A percentile compares a stretch with the other conserved stretches of the same genome.
Conservation (phyloP, 2,329 filamentous ascomycete species). For the Magnaporthiopsis rhizophila region DNA sequence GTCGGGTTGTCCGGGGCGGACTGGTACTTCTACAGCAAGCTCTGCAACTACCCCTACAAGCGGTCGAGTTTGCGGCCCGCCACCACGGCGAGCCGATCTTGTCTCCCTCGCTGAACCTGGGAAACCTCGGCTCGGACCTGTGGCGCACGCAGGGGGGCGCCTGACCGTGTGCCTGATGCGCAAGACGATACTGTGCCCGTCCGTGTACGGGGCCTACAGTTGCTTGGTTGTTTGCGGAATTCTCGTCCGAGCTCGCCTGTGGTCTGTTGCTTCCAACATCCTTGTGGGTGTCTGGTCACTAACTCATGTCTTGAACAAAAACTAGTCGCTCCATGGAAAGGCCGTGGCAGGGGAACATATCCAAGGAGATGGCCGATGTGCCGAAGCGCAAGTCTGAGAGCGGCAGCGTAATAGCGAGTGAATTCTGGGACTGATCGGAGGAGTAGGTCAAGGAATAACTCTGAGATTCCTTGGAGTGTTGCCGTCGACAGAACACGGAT, state of each 20-base stretch:
- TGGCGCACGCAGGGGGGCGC: slow-evolving; percentile 20
- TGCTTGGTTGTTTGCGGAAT: slow-evolving; percentile 37
- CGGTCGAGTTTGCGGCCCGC: slow-evolving; percentile 14
- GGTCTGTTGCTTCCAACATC: neutral
- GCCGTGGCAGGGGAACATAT: neutral
- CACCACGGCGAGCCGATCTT: slow-evolving; percentile 9
- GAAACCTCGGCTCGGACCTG: slow-evolving; percentile 30
- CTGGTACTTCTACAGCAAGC: slow-evolving; percentile 12
- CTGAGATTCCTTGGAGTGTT: neutral
- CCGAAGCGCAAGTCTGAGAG: slow-evolving; percentile 9
- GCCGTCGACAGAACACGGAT: no score
- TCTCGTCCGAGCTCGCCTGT: slow-evolving; percentile 32
- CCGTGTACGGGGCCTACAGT: slow-evolving; percentile 36
- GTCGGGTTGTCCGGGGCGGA: neutral
- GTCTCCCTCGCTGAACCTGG: slow-evolving; percentile 26
- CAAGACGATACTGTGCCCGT: slow-evolving; percentile 21
- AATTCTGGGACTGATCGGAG: slow-evolving; percentile 11
- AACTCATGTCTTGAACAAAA: no score
- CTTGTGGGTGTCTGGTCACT: neutral
- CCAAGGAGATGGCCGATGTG: slow-evolving; percentile 3
- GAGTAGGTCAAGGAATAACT: slow-evolving; percentile 8
- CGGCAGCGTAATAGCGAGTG: slow-evolving; percentile 6
- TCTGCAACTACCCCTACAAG: slow-evolving; percentile 14
- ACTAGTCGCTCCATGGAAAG: slow-evolving; percentile 12
- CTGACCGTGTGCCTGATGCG: slow-evolving; percentile 16